Base-by-base conservation (phyloP, 2,329 filamentous ascomycete species). In the Diplodia intermedia region DNA sequence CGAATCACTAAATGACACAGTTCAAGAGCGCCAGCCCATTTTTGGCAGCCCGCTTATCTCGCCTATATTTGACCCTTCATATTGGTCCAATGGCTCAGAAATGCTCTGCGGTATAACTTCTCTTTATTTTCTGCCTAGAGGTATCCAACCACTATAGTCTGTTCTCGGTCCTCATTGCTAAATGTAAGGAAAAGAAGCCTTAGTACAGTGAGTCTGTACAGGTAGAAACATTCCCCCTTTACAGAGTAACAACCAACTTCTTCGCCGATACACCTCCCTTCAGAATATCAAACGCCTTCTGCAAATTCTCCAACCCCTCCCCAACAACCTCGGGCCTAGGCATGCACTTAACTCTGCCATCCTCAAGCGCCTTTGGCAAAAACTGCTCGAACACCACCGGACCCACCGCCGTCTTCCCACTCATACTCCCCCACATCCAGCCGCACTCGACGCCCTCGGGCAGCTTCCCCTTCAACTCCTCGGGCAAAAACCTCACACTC, bases 211-310 rank as follows among this genome's bases (percentile, higher is more conserved):
- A 20, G 2, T 0, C 8, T 4, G 8, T 20, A 20, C 7, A n/a
- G 15, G 11, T 14, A 6, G 1, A 36, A 9, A 12, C 33, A 36
- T 36, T 14, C 2, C 11, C 33, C 33, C 3, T 36, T 4, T 36
- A 36, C 33, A 36, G 3, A 36, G 33, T 36, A 8, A 81, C 73
- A 7, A 82, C 78, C 40, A 82, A 60, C 70, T 82, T 81, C 62
- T 76, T 75, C 2, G 75, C 79, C 66, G 79, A 81, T 2, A 82
- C 75, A 2, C 76, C 76, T 12, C 73, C 72, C 49, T 71, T 74
- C 4, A 71, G 74, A 40, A 71, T 69, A 49, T 72, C 67, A 12
- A 75, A 29, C 15, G 67, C 73, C 47, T 73, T 69, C 36, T 77
- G 69, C 23, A 77, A 63, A 33, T 53, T 67, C 26, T 72, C 72